Evolutionary conservation across 208 protist genomes (phyloP).

Genomic region (Leishmania turanica): DNA sequence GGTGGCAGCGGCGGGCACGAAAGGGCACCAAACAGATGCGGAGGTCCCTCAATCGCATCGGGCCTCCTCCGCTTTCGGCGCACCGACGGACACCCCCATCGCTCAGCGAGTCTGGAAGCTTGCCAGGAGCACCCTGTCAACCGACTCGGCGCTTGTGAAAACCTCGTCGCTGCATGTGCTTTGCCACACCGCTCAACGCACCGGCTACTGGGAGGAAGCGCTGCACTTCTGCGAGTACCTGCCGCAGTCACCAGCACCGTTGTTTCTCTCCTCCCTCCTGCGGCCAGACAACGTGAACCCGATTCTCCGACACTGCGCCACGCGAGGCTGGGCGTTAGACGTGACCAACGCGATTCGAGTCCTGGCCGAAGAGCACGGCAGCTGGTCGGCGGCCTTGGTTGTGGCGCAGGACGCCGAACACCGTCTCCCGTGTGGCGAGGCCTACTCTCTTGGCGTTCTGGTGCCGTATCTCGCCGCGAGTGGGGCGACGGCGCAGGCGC

Average conservation of each 20-base stretch:
- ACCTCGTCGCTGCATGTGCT: constrained; percentile 70
- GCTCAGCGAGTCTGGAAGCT: constrained; percentile 50
- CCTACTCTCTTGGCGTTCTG: constrained; percentile 76
- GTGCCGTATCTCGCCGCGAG: constrained; percentile 77
- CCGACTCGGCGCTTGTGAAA: constrained; percentile 55
- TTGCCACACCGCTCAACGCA: constrained; percentile 76
- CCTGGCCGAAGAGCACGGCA: constrained; percentile 65
- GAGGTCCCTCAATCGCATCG: neutral
- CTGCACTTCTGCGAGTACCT: constrained; percentile 60
- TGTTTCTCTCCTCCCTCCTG: constrained; percentile 82
- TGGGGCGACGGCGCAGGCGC: constrained; percentile 51
- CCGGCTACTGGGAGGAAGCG: constrained; percentile 72
- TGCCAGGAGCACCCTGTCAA: constrained; percentile 43
- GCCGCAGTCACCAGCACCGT: constrained; percentile 49
- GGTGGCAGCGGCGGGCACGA: neutral
- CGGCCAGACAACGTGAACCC: constrained; percentile 46
- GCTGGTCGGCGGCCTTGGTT: constrained; percentile 62
- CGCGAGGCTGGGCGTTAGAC: constrained; percentile 54
- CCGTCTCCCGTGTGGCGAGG: constrained; percentile 59
- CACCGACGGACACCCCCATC: constrained; percentile 18
- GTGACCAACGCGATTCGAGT: constrained; percentile 70
- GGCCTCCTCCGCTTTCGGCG: neutral
- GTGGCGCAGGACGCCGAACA: constrained; percentile 70
- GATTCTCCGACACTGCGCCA: constrained; percentile 44
- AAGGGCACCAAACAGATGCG: neutral